phyloP scores from a whole-genome alignment of 768 basidiomycete genomes.

The Amanita pseudoporphyria region DNA sequence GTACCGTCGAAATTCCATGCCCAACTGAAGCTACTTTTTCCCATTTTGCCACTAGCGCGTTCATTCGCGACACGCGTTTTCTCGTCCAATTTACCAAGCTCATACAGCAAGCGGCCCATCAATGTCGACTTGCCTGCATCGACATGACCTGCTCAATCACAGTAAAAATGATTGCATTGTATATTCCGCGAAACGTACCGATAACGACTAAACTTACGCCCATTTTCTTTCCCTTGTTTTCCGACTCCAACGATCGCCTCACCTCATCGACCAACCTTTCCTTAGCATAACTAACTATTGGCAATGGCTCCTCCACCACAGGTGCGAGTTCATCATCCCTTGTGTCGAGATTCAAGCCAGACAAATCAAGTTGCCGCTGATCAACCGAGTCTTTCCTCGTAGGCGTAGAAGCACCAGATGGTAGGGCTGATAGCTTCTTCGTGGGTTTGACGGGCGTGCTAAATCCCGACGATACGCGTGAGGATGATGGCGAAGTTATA shows the following conservation, averaged over 20 bases:
- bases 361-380: conserved; percentile 61
- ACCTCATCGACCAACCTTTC: conserved; percentile 86
- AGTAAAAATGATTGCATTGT: neutral
- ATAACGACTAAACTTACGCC: conserved; percentile 85
- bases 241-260: conserved; percentile 35
- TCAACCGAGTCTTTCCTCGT: conserved; percentile 28
- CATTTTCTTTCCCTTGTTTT: conserved; percentile 48
- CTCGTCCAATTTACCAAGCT: conserved; percentile 82
- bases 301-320: conserved; percentile 39
- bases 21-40: conserved; percentile 95
- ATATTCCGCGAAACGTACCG: conserved; percentile 36
- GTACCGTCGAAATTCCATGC: conserved; percentile 97
- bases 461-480: conserved; percentile 35
- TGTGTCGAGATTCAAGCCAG: conserved; percentile 56
- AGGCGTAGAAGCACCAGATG: conserved; percentile 35
- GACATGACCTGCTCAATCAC: conserved; percentile 67
- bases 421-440: conserved; percentile 28
- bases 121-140: conserved; percentile 98
- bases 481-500: conserved; percentile 31
- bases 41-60: conserved; percentile 78
- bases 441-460: conserved; percentile 31
- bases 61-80: conserved; percentile 80
- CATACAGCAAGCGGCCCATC: conserved; percentile 92
- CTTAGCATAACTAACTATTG: conserved; percentile 57
- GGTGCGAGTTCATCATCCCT: conserved; percentile 28